Evolutionary conservation across 768 basidiomycete genomes (phyloP).

Genomic region (Guyanaporus albipodus): DNA sequence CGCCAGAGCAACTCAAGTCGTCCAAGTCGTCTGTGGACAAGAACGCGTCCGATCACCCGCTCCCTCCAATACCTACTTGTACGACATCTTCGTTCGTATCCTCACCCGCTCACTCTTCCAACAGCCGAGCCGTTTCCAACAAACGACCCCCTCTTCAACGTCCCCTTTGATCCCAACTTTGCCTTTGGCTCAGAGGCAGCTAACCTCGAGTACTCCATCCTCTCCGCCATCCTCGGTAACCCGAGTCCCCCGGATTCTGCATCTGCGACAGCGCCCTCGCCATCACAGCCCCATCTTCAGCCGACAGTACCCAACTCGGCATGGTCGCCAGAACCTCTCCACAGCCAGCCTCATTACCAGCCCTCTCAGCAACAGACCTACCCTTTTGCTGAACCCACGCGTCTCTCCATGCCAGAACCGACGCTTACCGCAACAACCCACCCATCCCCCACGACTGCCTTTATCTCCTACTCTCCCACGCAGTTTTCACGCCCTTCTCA

Average conservation of each 20-base stretch:
- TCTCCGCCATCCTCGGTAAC: constrained; percentile 86
- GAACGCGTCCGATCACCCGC: constrained; percentile 28
- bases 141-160: constrained; percentile 56
- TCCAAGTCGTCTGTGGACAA: constrained; percentile 27
- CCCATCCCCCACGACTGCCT: constrained; percentile 26
- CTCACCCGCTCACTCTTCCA: background rate
- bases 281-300: constrained; percentile 24
- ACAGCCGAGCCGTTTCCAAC: constrained; percentile 51
- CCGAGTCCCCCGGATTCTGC: constrained; percentile 47
- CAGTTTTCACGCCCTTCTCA: constrained; percentile 31
- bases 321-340: constrained; percentile 37
- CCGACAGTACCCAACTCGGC: constrained; percentile 29
- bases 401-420: constrained; percentile 32
- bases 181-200: constrained; percentile 86
- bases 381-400: constrained; percentile 28
- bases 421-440: constrained; percentile 26
- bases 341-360: constrained; percentile 32
- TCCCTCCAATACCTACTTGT: constrained; percentile 31
- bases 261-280: constrained; percentile 24
- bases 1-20: constrained; percentile 38
- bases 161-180: constrained; percentile 56
- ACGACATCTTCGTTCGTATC: constrained; percentile 9
- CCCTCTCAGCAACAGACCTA: constrained; percentile 13
- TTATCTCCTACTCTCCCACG: constrained; percentile 31
- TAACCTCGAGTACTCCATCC: constrained; percentile 92